A percentile compares a stretch with the other conserved stretches of the same genome.
Evolutionary conservation across 2,329 filamentous ascomycete species (phyloP).

Genomic region (Geoglossum cookeanum): DNA sequence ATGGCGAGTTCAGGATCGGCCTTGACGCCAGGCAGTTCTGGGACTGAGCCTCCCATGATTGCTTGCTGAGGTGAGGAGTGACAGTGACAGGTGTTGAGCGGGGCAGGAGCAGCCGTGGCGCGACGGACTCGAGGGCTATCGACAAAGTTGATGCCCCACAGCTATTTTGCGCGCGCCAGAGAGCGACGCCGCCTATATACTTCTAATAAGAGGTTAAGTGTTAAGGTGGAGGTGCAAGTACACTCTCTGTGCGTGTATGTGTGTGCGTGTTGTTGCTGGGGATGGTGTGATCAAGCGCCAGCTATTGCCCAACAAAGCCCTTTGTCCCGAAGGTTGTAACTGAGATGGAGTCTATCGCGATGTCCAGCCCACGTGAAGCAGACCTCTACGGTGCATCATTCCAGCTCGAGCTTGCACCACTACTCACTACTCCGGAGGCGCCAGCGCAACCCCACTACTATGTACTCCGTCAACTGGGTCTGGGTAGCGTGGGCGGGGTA

Average conservation of each 20-base stretch:
- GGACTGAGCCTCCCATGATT: constrained; percentile 21
- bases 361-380: background rate
- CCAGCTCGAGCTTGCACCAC: background rate
- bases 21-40: constrained; percentile 36
- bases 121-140: no score
- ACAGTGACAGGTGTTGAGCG: no score
- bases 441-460: background rate
- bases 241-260: no score
- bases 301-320: background rate
- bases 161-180: no score
- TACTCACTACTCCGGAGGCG: background rate
- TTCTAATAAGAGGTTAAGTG: no score
- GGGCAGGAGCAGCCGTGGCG: background rate
- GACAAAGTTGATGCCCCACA: no score
- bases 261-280: background rate
- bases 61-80: background rate
- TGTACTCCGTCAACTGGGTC: background rate
- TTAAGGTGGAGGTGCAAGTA: no score
- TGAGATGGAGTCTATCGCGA: background rate
- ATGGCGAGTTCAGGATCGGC: constrained; percentile 40
- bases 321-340: background rate
- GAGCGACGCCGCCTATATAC: no score
- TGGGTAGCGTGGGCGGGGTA: background rate
- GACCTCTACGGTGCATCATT: background rate
- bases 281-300: background rate